Conservation (phyloP, 495 filamentous ascomycete genomes). For the Xylaria longipes region DNA sequence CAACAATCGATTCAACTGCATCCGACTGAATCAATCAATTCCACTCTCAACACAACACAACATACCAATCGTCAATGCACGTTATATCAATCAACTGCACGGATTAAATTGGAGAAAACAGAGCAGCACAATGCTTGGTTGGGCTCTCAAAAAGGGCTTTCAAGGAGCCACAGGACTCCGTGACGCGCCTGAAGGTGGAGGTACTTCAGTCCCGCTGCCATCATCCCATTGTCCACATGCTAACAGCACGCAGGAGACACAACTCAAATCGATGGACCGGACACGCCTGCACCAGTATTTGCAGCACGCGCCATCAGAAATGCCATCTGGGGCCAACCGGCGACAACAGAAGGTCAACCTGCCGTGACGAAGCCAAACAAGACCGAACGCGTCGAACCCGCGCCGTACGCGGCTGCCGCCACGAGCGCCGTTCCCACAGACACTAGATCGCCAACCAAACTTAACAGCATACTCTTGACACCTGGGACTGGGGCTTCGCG, state of each 20-base stretch:
- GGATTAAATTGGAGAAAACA: neutral
- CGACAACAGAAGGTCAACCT: constrained; percentile 30
- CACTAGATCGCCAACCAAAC: constrained; percentile 51
- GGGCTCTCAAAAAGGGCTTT: constrained; percentile 55
- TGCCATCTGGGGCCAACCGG: constrained; percentile 87
- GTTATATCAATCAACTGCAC: neutral
- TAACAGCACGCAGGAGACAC: constrained; percentile 47
- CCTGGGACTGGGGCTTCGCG: constrained; percentile 80
- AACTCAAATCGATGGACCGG: constrained; percentile 70
- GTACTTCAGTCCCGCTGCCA: constrained; percentile 28
- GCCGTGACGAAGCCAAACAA: constrained; percentile 19
- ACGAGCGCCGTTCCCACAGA: constrained; percentile 9
- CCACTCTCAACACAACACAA: neutral
- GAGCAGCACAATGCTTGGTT: constrained; percentile 59
- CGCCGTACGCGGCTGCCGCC: constrained; percentile 16
- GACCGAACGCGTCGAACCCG: constrained; percentile 15
- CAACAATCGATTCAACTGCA: neutral
- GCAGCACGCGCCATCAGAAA: constrained; percentile 91
- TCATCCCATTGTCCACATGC: neutral
- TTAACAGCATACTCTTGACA: constrained; percentile 77
- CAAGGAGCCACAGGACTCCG: constrained; percentile 40
- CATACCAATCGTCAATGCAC: neutral
- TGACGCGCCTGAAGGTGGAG: constrained; percentile 39
- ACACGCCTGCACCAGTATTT: constrained; percentile 93
- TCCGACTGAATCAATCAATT: neutral